A percentile compares a stretch with the other conserved stretches of the same genome.
Evolutionary conservation across 2,329 filamentous ascomycete species (phyloP).

Genomic region (Neonectria hederae): DNA sequence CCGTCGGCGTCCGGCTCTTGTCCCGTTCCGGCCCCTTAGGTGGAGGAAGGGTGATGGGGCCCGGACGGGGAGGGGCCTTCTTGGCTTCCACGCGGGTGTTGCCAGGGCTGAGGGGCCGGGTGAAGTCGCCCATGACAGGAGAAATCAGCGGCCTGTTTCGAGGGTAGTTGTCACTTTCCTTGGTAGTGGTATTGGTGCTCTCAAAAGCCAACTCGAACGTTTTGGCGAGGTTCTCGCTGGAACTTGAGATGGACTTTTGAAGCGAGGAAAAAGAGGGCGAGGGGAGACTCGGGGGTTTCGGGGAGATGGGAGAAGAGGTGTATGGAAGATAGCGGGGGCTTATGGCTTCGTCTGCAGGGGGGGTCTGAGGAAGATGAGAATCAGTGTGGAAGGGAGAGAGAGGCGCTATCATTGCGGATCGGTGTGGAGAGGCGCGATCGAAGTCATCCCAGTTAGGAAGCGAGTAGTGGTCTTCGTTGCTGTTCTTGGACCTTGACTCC

Average conservation of each 20-base stretch:
- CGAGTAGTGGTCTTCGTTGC: constrained; percentile 18
- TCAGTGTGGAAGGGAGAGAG: constrained; percentile 42
- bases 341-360: constrained; percentile 25
- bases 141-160: constrained; percentile 42
- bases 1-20: constrained; percentile 31
- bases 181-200: neutral
- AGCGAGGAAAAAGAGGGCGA: constrained; percentile 50
- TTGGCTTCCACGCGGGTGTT: constrained; percentile 44
- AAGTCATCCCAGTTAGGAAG: constrained; percentile 44
- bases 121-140: constrained; percentile 45
- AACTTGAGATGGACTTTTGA: constrained; percentile 47
- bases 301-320: constrained; percentile 43
- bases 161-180: constrained; percentile 5
- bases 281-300: constrained; percentile 45
- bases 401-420: constrained; percentile 49
- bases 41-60: constrained; percentile 43
- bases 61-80: constrained; percentile 46
- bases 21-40: constrained; percentile 24
- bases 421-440: constrained; percentile 42
- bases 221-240: constrained; percentile 45
- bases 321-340: constrained; percentile 34
- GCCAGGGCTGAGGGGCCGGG: constrained; percentile 28
- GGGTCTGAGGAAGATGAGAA: constrained; percentile 15
- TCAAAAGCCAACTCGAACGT: constrained; percentile 44
- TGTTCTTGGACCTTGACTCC: neutral